Base-by-base conservation (phyloP, 306 rosid genomes). In the Castanea mollissima region DNA sequence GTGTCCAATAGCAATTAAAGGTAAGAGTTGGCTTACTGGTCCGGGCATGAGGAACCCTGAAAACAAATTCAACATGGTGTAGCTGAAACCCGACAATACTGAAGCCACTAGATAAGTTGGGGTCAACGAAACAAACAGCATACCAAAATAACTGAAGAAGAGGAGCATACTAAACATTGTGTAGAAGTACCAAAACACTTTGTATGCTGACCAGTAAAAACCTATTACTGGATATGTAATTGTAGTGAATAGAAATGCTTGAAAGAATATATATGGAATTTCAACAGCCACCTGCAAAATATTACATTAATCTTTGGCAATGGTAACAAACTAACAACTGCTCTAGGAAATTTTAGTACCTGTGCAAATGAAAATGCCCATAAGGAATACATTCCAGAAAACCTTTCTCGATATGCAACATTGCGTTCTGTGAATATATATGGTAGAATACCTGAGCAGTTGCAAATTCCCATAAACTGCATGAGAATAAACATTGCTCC, bases 381-480 rank as follows among this genome's bases (percentile, higher is more conserved):
- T 2, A 75, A 73, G 2, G 84, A 84, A 54, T 84, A 80, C 84
- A 84, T 84, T 58, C 87, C 81, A 21, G 87, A 72, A 80, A 84
- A 80, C 52, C 81, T 56, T 63, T 84, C 87, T 15, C 84, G 62
- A 41, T 80, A 84, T 44, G 77, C 78, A 34, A 80, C 16, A 19
- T 35, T 67, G 21, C 87, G 84, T 57, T 84, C 82, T 11, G 84
- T 65, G 72, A 71, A 71, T 9, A 58, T 29, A 60, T 55, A 62
- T 15, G 84, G 84, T 62, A 64, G 19, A 51, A 76, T 73, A 16
- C 76, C 8, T 18, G 79, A 41, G 56, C 77, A 84, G 46, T 67
- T 84, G 34, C 69, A 20, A 25, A 76, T 6, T 80, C 87, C 87
- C 74, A 72, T 65, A 44, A 49, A 55, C 27, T 35, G 75, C 52